Evolutionary conservation across 139 green algal species (phyloP).

Genomic region (Ettlia oleoabundans): DNA sequence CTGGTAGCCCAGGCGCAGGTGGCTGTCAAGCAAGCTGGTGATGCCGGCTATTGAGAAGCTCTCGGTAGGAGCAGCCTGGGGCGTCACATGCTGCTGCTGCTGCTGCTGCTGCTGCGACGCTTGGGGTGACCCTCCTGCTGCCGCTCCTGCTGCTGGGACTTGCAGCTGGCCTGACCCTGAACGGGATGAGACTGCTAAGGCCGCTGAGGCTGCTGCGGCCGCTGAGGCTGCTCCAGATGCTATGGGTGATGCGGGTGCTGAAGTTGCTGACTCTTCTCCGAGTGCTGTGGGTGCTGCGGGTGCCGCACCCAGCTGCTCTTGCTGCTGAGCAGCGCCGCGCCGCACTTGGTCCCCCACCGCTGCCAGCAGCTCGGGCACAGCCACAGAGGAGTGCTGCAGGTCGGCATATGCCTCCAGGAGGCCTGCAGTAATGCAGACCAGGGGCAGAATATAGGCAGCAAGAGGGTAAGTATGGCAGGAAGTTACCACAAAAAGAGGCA

Average conservation of each 20-base stretch:
- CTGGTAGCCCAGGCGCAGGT: slow-evolving; percentile 30
- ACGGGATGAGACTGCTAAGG: no score
- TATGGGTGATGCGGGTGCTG: neutral
- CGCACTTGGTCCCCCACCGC: slow-evolving; percentile 51
- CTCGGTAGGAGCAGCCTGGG: neutral
- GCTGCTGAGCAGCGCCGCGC: neutral
- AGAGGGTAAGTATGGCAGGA: neutral
- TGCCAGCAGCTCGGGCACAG: slow-evolving; percentile 55
- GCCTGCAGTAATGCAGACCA: neutral
- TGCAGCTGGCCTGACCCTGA: no score
- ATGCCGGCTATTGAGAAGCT: neutral
- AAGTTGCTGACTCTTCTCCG: neutral
- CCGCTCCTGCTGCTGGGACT: no score
- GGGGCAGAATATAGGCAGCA: neutral
- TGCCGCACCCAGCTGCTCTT: neutral
- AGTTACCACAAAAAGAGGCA: neutral
- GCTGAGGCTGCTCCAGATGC: neutral
- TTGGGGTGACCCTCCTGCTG: no score
- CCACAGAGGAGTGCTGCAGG: slow-evolving; percentile 44
- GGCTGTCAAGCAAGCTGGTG: slow-evolving; percentile 8
- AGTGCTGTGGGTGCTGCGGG: neutral
- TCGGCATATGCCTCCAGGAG: slow-evolving; percentile 50
- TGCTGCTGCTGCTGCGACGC: neutral
- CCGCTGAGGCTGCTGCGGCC: neutral
- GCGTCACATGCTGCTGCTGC: neutral